Base-by-base conservation (phyloP, 2,329 filamentous ascomycete genomes). In the Penicillium freii region DNA sequence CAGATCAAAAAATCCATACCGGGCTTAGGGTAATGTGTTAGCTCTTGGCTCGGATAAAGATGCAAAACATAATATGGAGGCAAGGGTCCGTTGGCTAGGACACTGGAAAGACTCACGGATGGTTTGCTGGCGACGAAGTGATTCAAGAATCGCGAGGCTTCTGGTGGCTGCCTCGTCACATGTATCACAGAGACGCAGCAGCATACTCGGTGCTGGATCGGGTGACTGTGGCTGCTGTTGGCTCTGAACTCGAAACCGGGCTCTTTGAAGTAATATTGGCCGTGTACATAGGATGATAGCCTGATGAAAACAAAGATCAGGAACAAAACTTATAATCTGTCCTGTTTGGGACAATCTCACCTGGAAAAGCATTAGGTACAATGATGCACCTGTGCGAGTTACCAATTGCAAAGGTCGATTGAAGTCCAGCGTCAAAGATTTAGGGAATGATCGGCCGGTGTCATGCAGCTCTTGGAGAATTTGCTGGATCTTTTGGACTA, bases 1-100 rank as follows among this genome's bases (percentile, higher is more conserved):
- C 5, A 66, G 29, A 38, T 66, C 64, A 25, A 66, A 66, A 33
- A 66, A 66, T 5, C 64, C 64, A 44, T 64, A 66, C 11, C 63
- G 58, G 15, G 54, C 54, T 56, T 25, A 1, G 6, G 0, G 11
- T n/a, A 19, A 4, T 33, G 15, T 29, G 38, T 55, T n/a, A 55
- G 52, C 29, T 40, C 11, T 42, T 21, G 2, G 1, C 7, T 31
- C n/a, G 23, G n/a, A 13, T 29, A 40, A 19, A 31, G 5, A 31
- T 21, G 17, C 5, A n/a, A 40, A 23, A 21, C 6, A 5, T 31
- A 17, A 8, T n/a, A 1, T 31, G 27, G 8, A 8, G 11, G 5
- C 3, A n/a, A 13, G 15, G 8, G 4, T 11, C 10, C 15, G 11
- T n/a, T 7, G 2, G 13, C 5, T 2, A 25, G 10, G 25, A 15